Percentiles rank a stretch among this genome's conserved stretches.
These are phyloP conservation scores for Asterochloris erici DNA, from an alignment of 139 green algal genomes.

Conservation along the genomic window DNA sequence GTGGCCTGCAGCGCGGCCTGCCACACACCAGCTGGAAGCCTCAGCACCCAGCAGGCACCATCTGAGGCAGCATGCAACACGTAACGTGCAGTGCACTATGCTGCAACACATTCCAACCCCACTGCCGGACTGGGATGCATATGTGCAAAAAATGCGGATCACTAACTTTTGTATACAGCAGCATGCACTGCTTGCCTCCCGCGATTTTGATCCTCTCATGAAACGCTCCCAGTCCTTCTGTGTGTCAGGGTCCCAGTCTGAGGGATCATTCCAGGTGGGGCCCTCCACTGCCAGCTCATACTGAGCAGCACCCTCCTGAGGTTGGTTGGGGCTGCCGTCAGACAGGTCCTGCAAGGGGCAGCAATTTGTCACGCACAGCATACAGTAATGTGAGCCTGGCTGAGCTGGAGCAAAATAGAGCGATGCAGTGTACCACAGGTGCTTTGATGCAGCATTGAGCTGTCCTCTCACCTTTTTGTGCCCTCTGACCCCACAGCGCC, in stretches of 20 bases:
- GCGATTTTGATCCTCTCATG: conserved; percentile 8
- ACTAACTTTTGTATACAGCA: not conserved
- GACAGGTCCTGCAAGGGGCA: not conserved
- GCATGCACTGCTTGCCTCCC: not conserved
- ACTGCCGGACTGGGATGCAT: not conserved
- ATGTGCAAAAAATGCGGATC: not conserved
- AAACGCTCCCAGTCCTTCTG: conserved; percentile 19
- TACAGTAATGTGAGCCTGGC: not conserved
- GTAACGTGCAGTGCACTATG: not conserved
- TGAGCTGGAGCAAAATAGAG: not conserved
- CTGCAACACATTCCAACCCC: not conserved
- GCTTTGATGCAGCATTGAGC: not conserved
- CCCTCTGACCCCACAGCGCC: too few species aligned
- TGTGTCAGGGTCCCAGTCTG: conserved; percentile 7
- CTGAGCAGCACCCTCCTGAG: not conserved
- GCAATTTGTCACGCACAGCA: not conserved
- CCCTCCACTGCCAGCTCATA: not conserved
- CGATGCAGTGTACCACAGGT: not conserved
- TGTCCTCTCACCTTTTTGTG: not conserved
- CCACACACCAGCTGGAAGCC: not conserved
- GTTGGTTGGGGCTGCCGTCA: too few species aligned
- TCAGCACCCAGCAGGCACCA: not conserved
- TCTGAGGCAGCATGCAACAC: not conserved
- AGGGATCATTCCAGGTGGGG: not conserved
- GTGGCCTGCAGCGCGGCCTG: not conserved